Evolutionary conservation across 2,329 filamentous ascomycete genomes (phyloP), one percentile per base, ranked within the genome.

Genomic region (Phialemonium atrogriseum): DNA sequence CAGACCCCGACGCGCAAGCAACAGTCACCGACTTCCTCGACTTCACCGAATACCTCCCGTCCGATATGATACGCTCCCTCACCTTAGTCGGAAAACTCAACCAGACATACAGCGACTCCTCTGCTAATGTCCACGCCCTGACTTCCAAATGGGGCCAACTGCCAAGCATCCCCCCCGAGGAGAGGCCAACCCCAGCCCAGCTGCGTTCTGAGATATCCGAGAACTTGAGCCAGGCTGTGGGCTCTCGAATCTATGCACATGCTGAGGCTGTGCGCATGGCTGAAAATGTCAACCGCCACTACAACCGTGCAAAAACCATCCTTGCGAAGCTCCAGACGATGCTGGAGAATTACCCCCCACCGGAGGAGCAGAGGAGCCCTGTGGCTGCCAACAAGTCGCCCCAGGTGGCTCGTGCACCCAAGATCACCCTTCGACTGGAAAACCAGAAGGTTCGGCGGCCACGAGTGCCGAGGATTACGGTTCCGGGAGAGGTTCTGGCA

Each of bases 21-120:
- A 80, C 76, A n/a, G 70, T 80, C 12, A 79, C 73, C 37, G 77
- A 81, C 52, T 81, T 80, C 49, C 70, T 81, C 51, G 77, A 81
- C 50, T 77, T 77, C 42, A 80, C 75, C 44, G 78, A 83, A 52
- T 79, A 81, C 53, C 67, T 82, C 1, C 76, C 77, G 9, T 73
- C 76, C 30, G 78, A 82, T 48, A 70, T 82, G 46, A 62, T 70
- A 39, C 73, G 78, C 35, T 81, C 77, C 15, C 59, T 82, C 26
- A 78, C 73, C 4, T 61, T 81, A 22, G 77, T 83, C 38, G 70
- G 72, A 32, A 69, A 79, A 41, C 73, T 82, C 32, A 77, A 81
- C 51, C 51, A 68, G 40, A 62, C 55, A 11, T 77, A 80, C 44
- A 51, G 58, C n/a, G 58, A 74, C 29, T 66, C 70, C 7, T 80